Evolutionary conservation across 2,329 filamentous ascomycete species (phyloP).

Genomic region (Apiospora marii): DNA sequence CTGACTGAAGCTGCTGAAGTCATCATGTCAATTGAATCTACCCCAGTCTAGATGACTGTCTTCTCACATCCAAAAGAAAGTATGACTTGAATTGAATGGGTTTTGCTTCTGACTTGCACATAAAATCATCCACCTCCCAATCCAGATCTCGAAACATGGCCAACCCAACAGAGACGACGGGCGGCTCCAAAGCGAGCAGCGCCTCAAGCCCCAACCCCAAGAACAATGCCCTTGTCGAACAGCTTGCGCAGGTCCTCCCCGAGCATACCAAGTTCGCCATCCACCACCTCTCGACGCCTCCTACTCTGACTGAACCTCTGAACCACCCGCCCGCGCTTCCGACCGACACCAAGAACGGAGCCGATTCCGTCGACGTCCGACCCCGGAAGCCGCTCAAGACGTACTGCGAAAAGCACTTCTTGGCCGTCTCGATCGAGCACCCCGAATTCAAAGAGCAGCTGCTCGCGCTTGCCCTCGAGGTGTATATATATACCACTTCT

Average conservation of each 20-base stretch:
- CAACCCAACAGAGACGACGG: not conserved
- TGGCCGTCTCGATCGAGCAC: slow-evolving; percentile 58
- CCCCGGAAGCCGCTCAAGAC: slow-evolving; percentile 57
- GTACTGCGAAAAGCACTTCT: slow-evolving; percentile 85
- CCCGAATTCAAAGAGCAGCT: slow-evolving; percentile 54
- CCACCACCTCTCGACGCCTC: slow-evolving; percentile 88
- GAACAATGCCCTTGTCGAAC: slow-evolving; percentile 44
- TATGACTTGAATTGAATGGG: slow-evolving; percentile 1
- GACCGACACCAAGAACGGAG: slow-evolving; percentile 10
- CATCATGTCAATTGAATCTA: not conserved
- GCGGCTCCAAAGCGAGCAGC: not conserved
- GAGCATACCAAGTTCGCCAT: slow-evolving; percentile 68
- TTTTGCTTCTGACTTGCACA: not conserved
- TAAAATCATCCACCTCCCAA: not conserved
- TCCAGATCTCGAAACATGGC: not conserved
- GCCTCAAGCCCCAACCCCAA: slow-evolving; percentile 26
- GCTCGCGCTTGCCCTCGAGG: slow-evolving; percentile 83
- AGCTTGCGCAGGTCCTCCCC: slow-evolving; percentile 60
- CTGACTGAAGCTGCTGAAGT: not conserved
- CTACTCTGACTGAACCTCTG: slow-evolving; percentile 76
- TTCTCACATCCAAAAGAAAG: not conserved
- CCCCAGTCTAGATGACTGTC: slow-evolving; percentile 1
- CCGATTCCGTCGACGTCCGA: slow-evolving; percentile 67
- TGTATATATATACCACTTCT: slow-evolving; percentile 85
- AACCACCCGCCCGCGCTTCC: slow-evolving; percentile 77